These are phyloP conservation scores for Puccinia triticina DNA, from an alignment of 1,284 basidiomycete species.

Conservation along the genomic window DNA sequence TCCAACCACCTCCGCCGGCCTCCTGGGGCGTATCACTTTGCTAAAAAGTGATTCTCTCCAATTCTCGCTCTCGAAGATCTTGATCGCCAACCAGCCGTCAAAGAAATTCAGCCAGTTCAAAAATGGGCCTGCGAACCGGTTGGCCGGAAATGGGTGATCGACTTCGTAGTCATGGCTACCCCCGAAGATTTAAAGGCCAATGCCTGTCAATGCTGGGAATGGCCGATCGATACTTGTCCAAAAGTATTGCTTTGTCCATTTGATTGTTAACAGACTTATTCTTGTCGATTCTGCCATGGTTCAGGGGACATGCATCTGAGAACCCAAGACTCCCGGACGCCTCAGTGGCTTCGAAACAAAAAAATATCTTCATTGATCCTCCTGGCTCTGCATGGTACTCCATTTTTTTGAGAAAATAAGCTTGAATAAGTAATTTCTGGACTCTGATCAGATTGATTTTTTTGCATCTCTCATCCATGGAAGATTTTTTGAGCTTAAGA, in stretches of 20 bases:
- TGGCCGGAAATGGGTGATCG: conserved; percentile 90
- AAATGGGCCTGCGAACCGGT: conserved; percentile 99
- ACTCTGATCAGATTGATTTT: too few relatives aligned
- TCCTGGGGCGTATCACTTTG: conserved; percentile 11
- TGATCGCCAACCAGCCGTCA: conserved; percentile 97
- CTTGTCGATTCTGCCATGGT: too few relatives aligned
- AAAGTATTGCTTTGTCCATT: background rate
- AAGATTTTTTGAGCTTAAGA: too few relatives aligned
- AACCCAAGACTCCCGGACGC: conserved; percentile 97
- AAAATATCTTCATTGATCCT: conserved; percentile 98
- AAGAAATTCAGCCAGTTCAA: conserved; percentile 96
- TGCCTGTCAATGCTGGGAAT: conserved; percentile 99
- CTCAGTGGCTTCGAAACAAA: conserved; percentile 84
- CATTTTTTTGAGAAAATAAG: too few relatives aligned
- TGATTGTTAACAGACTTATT: background rate
- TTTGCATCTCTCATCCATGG: conserved; percentile 66
- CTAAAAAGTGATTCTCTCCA: conserved; percentile 1
- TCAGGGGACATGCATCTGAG: conserved; percentile 91
- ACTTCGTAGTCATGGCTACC: conserved; percentile 99
- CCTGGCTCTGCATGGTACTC: conserved; percentile 95
- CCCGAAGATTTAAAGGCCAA: conserved; percentile 98
- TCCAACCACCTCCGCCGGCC: too few relatives aligned
- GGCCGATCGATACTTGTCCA: conserved; percentile 90
- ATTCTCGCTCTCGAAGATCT: conserved; percentile 67
- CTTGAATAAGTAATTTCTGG: too few relatives aligned